phyloP scores from a whole-genome alignment of 2,329 filamentous ascomycete species.

The Phialemonium atrogriseum region DNA sequence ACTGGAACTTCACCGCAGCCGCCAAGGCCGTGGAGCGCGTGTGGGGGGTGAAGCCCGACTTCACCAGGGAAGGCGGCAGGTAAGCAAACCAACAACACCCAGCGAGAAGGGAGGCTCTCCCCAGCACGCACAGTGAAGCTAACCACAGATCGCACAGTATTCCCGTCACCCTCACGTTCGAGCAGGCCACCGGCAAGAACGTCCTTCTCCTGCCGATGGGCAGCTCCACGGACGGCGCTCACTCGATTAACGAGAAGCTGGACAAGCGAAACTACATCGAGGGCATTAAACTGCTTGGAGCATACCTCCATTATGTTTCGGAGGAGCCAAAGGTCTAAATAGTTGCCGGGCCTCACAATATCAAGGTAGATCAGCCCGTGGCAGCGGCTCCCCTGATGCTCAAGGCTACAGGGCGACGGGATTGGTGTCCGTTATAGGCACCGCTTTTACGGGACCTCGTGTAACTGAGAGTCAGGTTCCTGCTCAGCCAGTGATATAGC shows the following conservation, averaged over 20 bases:
- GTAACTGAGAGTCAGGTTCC: too few species aligned
- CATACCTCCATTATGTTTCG: slow-evolving; percentile 92
- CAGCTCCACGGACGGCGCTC: slow-evolving; percentile 89
- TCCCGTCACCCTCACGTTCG: slow-evolving; percentile 92
- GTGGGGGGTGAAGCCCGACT: slow-evolving; percentile 87
- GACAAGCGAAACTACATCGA: slow-evolving; percentile 98
- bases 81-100: too few species aligned
- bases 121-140: slow-evolving; percentile 6
- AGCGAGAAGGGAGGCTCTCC: too few species aligned
- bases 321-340: slow-evolving; percentile 86
- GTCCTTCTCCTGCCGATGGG: slow-evolving; percentile 94
- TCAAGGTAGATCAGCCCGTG: too few species aligned
- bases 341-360: too few species aligned
- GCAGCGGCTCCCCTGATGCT: too few species aligned
- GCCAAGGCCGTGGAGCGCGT: slow-evolving; percentile 94
- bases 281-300: slow-evolving; percentile 89
- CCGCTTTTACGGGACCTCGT: too few species aligned
- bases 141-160: slow-evolving; percentile 54
- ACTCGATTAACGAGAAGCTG: slow-evolving; percentile 98
- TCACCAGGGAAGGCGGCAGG: slow-evolving; percentile 92
- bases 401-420: too few species aligned
- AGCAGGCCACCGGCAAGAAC: slow-evolving; percentile 97
- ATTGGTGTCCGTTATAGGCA: too few species aligned
- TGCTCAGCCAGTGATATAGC: too few species aligned
- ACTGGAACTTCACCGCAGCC: slow-evolving; percentile 97